Conservation (phyloP, 768 basidiomycete genomes). For the Paxillus rubicundulus region DNA sequence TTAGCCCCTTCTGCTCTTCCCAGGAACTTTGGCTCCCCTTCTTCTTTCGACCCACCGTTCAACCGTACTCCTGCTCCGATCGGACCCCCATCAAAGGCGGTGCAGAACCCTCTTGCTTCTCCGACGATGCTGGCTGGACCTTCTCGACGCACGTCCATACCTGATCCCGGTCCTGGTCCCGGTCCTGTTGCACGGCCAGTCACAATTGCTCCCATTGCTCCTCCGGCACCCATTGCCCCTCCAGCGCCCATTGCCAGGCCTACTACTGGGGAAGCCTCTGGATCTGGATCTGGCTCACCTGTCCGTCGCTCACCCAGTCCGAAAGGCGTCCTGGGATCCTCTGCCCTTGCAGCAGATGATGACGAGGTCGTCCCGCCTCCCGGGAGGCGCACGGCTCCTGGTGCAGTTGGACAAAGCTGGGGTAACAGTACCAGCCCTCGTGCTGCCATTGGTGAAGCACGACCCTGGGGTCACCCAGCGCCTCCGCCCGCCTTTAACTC, state of each 20-base stretch:
- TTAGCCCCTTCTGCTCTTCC: slow-evolving; percentile 56
- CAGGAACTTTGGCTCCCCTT: slow-evolving; percentile 48
- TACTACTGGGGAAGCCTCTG: slow-evolving; percentile 37
- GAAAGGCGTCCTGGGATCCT: slow-evolving; percentile 72
- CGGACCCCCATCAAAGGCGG: slow-evolving; percentile 47
- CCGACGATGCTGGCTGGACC: slow-evolving; percentile 44
- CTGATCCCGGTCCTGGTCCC: slow-evolving; percentile 48
- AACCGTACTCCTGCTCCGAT: slow-evolving; percentile 51
- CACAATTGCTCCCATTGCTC: slow-evolving; percentile 24
- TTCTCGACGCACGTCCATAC: slow-evolving; percentile 45
- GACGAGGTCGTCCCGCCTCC: slow-evolving; percentile 69
- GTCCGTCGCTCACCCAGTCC: slow-evolving; percentile 50
- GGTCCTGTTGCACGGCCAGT: slow-evolving; percentile 58
- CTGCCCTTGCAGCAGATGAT: slow-evolving; percentile 74
- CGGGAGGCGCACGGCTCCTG: slow-evolving; percentile 40
- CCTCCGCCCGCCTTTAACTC: slow-evolving; percentile 35
- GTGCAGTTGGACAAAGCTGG: slow-evolving; percentile 49
- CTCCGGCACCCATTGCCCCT: slow-evolving; percentile 67
- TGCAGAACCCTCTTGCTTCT: slow-evolving; percentile 36
- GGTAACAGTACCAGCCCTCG: slow-evolving; percentile 45
- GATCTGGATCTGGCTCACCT: slow-evolving; percentile 63
- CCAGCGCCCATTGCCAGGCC: slow-evolving; percentile 64
- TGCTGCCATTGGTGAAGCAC: slow-evolving; percentile 36
- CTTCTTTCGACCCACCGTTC: slow-evolving; percentile 52
- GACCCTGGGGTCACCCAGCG: slow-evolving; percentile 47